Conservation (phyloP, 2,329 filamentous ascomycete genomes). For the Colletotrichum australisinense region DNA sequence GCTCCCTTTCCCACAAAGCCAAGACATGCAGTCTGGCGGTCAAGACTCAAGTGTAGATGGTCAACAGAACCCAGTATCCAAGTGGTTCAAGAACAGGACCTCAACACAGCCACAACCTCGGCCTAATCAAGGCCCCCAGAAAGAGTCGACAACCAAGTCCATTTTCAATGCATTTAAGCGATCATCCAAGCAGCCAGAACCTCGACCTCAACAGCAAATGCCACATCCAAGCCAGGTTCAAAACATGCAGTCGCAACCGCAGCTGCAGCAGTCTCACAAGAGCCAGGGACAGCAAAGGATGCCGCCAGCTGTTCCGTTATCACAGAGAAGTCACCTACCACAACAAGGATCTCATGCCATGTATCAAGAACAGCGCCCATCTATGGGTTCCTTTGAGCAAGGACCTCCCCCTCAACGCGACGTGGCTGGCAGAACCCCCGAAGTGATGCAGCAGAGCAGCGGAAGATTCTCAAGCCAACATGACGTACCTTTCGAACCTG, state of each 20-base stretch:
- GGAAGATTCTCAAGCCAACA: conserved; percentile 1
- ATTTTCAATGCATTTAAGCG: conserved; percentile 42
- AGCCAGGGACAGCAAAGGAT: conserved; percentile 17
- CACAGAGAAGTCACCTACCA: not conserved
- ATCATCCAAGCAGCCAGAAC: conserved; percentile 40
- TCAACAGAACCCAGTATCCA: conserved; percentile 19
- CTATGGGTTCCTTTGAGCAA: not conserved
- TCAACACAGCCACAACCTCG: conserved; percentile 26
- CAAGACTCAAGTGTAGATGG: not conserved
- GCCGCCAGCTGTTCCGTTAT: conserved; percentile 11
- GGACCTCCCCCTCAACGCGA: not conserved
- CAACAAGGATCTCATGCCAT: conserved; percentile 8
- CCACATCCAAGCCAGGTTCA: not conserved
- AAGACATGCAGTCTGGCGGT: not conserved
- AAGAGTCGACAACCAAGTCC: conserved; percentile 40
- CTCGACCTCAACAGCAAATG: conserved; percentile 30
- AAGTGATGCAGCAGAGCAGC: conserved; percentile 11
- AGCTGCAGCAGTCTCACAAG: not conserved
- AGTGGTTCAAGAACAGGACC: conserved; percentile 35
- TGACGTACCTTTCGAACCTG: not conserved
- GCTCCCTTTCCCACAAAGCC: not conserved
- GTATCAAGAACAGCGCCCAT: conserved; percentile 17
- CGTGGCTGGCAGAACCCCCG: conserved; percentile 2
- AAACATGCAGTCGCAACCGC: not conserved
- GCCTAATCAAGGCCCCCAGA: conserved; percentile 33